Percentiles rank a stretch among this genome's conserved stretches.
phyloP scores from a whole-genome alignment of 2,329 filamentous ascomycete genomes.

The Xylaria sp. region DNA sequence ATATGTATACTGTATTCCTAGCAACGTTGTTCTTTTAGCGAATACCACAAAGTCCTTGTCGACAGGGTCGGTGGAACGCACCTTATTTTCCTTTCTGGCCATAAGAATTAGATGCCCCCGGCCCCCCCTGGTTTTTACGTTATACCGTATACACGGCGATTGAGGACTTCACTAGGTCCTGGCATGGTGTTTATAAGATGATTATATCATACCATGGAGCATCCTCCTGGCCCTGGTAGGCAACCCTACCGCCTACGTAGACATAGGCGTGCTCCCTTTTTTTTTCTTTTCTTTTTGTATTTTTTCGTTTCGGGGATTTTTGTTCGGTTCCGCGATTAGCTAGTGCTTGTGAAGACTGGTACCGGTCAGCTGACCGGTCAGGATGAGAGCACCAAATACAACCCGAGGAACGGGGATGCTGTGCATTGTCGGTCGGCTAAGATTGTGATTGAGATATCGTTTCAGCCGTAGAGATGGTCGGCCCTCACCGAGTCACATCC shows the following conservation, averaged over 20 bases:
- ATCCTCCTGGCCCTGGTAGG: not conserved
- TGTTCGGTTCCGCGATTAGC: not conserved
- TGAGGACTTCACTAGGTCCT: not conserved
- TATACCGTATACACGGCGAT: conserved; percentile 10
- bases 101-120: not conserved
- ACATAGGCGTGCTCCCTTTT: no score
- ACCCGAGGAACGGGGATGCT: conserved; percentile 1
- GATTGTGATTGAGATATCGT: conserved; percentile 3
- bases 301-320: not conserved
- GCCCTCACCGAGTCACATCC: conserved; percentile 20
- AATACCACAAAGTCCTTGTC: conserved; percentile 5
- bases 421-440: not conserved
- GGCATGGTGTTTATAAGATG: conserved; percentile 5
- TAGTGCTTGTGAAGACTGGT: conserved; percentile 1
- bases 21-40: conserved; percentile 10
- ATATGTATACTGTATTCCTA: not conserved
- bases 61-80: not conserved
- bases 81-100: not conserved
- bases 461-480: conserved; percentile 16
- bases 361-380: conserved; percentile 11
- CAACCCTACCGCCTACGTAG: no score
- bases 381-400: not conserved
- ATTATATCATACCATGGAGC: conserved; percentile 5
- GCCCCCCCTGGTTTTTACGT: not conserved
- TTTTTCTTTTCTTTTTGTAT: not conserved